phyloP scores from a whole-genome alignment of 2,329 filamentous ascomycete species.

The Stemphylium lycopersici region DNA sequence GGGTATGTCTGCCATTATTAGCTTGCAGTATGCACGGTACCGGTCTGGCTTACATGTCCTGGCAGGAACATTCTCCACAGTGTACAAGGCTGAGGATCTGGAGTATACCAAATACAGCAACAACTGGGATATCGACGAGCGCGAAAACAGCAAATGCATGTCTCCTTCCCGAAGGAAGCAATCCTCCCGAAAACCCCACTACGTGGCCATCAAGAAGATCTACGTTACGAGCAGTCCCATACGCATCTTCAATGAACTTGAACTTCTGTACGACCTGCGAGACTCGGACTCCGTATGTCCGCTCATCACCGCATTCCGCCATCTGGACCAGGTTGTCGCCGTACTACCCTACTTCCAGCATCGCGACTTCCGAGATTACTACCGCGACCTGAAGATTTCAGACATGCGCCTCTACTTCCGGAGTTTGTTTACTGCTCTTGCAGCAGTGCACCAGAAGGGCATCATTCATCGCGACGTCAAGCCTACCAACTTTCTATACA shows the following conservation, averaged over 20 bases:
- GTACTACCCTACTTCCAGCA: slow-evolving; percentile 96
- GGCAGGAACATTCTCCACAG: slow-evolving; percentile 93
- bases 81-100: slow-evolving; percentile 97
- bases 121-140: slow-evolving; percentile 78
- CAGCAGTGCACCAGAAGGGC: slow-evolving; percentile 78
- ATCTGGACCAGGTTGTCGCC: slow-evolving; percentile 92
- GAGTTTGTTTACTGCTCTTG: slow-evolving; percentile 83
- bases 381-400: slow-evolving; percentile 81
- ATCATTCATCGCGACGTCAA: slow-evolving; percentile 97
- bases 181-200: slow-evolving; percentile 65
- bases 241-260: slow-evolving; percentile 94
- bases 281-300: slow-evolving; percentile 87
- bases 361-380: slow-evolving; percentile 93
- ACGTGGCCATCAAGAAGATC: slow-evolving; percentile 98
- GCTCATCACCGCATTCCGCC: slow-evolving; percentile 94
- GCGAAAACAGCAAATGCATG: slow-evolving; percentile 68
- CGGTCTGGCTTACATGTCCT: slow-evolving; percentile 30
- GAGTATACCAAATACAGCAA: slow-evolving; percentile 84
- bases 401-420: slow-evolving; percentile 92
- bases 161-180: slow-evolving; percentile 67
- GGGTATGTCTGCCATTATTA: slow-evolving; percentile 61
- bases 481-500: slow-evolving; percentile 96
- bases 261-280: slow-evolving; percentile 85
- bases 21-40: slow-evolving; percentile 34
- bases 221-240: slow-evolving; percentile 96